Conservation (phyloP, 331 rosid species). For the Cucumis variabilis region DNA sequence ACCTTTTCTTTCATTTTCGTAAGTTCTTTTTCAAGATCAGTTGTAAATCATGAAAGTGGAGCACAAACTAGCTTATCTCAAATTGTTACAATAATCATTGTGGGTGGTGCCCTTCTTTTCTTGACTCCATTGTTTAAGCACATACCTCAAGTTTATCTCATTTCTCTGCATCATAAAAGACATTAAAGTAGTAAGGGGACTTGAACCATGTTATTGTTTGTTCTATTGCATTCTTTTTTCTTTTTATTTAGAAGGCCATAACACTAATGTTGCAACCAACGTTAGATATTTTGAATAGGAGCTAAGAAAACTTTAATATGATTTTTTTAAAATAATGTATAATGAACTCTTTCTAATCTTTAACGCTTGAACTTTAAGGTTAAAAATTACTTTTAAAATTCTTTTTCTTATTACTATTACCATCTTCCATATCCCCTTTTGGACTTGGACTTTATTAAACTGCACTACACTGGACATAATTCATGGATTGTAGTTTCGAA, state of each 20-base stretch:
- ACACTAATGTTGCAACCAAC: background rate
- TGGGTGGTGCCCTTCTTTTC: constrained; percentile 85
- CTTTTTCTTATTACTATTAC: background rate
- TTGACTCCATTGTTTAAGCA: constrained; percentile 80
- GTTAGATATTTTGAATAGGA: too few species aligned
- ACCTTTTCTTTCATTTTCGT: constrained; percentile 37
- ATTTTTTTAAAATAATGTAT: background rate
- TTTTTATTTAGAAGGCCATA: background rate
- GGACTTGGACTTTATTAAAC: background rate
- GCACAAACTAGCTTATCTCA: constrained; percentile 95
- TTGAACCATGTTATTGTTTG: background rate
- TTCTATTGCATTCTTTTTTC: background rate
- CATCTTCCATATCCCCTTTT: background rate
- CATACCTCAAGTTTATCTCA: constrained; percentile 87
- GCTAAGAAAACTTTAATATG: too few species aligned
- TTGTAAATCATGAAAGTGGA: constrained; percentile 94
- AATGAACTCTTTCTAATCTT: background rate
- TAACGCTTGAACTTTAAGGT: background rate
- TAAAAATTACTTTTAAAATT: background rate
- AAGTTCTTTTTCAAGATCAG: constrained; percentile 99
- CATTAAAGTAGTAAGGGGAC: constrained; percentile 17
- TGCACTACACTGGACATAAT: background rate
- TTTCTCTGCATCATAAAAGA: constrained; percentile 30
- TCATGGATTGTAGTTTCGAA: background rate
- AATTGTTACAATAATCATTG: constrained; percentile 74